phyloP scores from a whole-genome alignment of 2,329 filamentous ascomycete species.

The Pseudocercospora ulei region DNA sequence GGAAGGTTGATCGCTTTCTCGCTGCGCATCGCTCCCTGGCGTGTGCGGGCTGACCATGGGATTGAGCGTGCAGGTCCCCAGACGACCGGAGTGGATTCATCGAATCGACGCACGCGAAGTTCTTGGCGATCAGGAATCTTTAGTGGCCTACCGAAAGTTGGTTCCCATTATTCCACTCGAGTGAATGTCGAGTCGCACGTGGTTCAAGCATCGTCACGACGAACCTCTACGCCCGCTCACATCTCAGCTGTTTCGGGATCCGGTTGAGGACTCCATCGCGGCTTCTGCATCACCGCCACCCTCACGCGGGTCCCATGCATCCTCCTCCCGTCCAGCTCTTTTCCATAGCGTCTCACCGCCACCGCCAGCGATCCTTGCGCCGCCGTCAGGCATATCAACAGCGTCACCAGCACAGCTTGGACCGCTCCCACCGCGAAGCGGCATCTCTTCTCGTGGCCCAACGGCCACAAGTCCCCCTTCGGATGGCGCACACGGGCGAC shows the following conservation, averaged over 20 bases:
- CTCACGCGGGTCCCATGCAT: background rate
- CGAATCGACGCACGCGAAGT: conserved; percentile 15
- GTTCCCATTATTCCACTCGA: conserved; percentile 17
- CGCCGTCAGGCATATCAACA: conserved; percentile 17
- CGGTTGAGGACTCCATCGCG: conserved; percentile 14
- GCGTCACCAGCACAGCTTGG: conserved; percentile 18
- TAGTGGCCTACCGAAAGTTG: conserved; percentile 14
- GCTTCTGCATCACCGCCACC: conserved; percentile 6
- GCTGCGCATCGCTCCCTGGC: no score
- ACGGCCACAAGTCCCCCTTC: conserved; percentile 20
- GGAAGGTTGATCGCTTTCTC: no score
- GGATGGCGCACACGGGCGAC: conserved; percentile 23
- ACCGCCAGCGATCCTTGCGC: conserved; percentile 22
- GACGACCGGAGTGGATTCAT: conserved; percentile 8
- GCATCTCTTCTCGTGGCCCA: conserved; percentile 19
- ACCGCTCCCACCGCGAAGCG: conserved; percentile 20
- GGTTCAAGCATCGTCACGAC: conserved; percentile 11
- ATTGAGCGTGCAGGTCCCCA: no score
- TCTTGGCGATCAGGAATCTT: conserved; percentile 11
- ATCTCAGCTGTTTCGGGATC: conserved; percentile 17
- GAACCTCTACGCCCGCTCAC: conserved; percentile 7
- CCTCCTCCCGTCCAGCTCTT: conserved; percentile 15
- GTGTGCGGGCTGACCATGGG: no score
- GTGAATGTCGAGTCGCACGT: conserved; percentile 6
- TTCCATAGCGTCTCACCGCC: conserved; percentile 18